A percentile compares a stretch with the other conserved stretches of the same genome.
Evolutionary conservation across 495 filamentous ascomycete species (phyloP).

Genomic region (Neurospora sp.): DNA sequence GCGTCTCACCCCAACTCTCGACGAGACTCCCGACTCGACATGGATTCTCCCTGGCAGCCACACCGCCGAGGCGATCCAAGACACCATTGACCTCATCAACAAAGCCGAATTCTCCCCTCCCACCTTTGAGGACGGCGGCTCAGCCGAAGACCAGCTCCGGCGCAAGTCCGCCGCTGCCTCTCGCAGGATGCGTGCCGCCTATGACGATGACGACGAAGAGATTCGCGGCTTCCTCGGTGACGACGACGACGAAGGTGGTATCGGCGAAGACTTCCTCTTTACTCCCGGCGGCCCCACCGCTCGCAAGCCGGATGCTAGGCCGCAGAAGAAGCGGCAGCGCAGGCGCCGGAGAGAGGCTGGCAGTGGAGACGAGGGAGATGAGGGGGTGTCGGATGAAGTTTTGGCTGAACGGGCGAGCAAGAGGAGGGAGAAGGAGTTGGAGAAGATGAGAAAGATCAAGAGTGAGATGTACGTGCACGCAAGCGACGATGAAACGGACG

Average conservation of each 20-base stretch:
- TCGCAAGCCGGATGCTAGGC: slow-evolving; percentile 29
- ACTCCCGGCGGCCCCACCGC: slow-evolving; percentile 55
- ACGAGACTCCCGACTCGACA: slow-evolving; percentile 57
- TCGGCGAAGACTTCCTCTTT: slow-evolving; percentile 46
- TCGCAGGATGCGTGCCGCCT: slow-evolving; percentile 35
- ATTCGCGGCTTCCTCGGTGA: slow-evolving; percentile 45
- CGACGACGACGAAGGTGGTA: slow-evolving; percentile 51
- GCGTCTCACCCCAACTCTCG: slow-evolving; percentile 49
- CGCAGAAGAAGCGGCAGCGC: slow-evolving; percentile 35
- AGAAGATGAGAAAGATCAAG: slow-evolving; percentile 69
- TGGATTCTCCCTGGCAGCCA: slow-evolving; percentile 72
- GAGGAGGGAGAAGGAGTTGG: slow-evolving; percentile 47
- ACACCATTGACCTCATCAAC: slow-evolving; percentile 51
- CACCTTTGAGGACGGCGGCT: slow-evolving; percentile 54
- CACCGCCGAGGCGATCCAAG: slow-evolving; percentile 50
- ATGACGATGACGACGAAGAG: slow-evolving; percentile 53
- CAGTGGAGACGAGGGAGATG: slow-evolving; percentile 39
- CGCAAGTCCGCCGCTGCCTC: slow-evolving; percentile 46
- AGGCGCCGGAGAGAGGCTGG: slow-evolving; percentile 29
- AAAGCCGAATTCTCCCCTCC: slow-evolving; percentile 64
- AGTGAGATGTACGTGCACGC: slow-evolving; percentile 68
- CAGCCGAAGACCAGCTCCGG: slow-evolving; percentile 66
- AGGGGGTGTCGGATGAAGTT: slow-evolving; percentile 33
- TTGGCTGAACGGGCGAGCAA: slow-evolving; percentile 36
- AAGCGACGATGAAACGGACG: slow-evolving; percentile 72